Percentiles rank a stretch among this genome's conserved stretches.
These are phyloP conservation scores for Protomyces pachydermus DNA, from an alignment of 1,139 yeast species.

Conservation along the genomic window DNA sequence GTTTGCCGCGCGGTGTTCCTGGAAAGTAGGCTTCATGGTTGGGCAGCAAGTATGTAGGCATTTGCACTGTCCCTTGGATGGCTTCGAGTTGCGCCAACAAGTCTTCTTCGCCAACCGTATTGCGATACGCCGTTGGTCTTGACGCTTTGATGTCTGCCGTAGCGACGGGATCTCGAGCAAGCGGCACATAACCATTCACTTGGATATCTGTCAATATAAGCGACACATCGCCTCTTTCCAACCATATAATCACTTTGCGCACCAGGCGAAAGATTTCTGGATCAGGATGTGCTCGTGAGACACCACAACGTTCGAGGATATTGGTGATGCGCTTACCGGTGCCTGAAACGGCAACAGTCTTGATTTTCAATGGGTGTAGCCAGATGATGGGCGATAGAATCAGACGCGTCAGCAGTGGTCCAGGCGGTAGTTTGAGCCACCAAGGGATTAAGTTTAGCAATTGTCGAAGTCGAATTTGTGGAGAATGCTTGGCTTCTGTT, in stretches of 20 bases:
- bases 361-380: conserved; percentile 12
- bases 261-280: conserved; percentile 21
- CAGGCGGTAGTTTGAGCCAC: conserved; percentile 20
- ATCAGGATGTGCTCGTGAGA: conserved; percentile 22
- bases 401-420: conserved; percentile 13
- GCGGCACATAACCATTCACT: conserved; percentile 11
- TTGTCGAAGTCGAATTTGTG: conserved; percentile 1
- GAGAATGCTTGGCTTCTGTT: background rate
- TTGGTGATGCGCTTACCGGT: conserved; percentile 25
- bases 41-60: conserved; percentile 17
- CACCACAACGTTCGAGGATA: conserved; percentile 11
- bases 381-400: conserved; percentile 16
- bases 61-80: background rate
- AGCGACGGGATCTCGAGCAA: conserved; percentile 17
- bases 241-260: conserved; percentile 20
- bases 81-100: conserved; percentile 18
- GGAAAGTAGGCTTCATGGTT: conserved; percentile 13
- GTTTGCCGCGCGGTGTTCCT: background rate
- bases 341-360: conserved; percentile 7
- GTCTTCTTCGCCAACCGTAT: conserved; percentile 8
- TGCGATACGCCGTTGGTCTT: conserved; percentile 18
- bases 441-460: conserved; percentile 11
- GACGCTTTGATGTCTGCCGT: conserved; percentile 5
- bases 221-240: conserved; percentile 19
- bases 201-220: conserved; percentile 9